These are phyloP conservation scores for Salix brachista DNA, from an alignment of 345 rosid genomes.

Conservation along the genomic window DNA sequence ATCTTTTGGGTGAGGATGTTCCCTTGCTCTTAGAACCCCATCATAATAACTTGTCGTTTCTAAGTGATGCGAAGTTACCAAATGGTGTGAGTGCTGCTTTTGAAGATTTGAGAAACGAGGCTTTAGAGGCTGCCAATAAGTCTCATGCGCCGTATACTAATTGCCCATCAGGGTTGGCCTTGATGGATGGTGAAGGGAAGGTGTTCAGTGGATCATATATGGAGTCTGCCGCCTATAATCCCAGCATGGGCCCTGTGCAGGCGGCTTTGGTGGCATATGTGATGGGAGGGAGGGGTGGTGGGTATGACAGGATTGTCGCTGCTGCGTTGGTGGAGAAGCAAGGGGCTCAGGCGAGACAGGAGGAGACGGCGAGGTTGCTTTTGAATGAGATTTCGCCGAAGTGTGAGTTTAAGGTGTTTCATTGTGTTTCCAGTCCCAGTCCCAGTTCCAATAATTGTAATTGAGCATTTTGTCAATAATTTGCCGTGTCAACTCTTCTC, in stretches of 20 bases:
- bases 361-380: constrained; percentile 61
- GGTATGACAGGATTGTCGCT: constrained; percentile 61
- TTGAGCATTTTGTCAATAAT: not conserved
- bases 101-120: constrained; percentile 36
- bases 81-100: constrained; percentile 2
- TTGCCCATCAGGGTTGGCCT: constrained; percentile 84
- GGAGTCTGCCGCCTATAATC: constrained; percentile 96
- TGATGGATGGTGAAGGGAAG: constrained; percentile 71
- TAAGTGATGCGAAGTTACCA: constrained; percentile 10
- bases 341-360: constrained; percentile 62
- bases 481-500: not conserved
- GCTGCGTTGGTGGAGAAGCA: constrained; percentile 81
- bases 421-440: constrained; percentile 31
- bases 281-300: constrained; percentile 61
- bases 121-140: constrained; percentile 69
- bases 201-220: constrained; percentile 70
- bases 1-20: constrained; percentile 50
- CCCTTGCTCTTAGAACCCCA: constrained; percentile 72
- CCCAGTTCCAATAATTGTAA: not conserved
- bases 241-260: constrained; percentile 91
- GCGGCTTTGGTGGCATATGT: constrained; percentile 82
- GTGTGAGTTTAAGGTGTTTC: constrained; percentile 63
- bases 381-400: constrained; percentile 59
- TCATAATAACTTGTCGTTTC: constrained; percentile 39
- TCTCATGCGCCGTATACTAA: constrained; percentile 87